These are phyloP conservation scores for Lentinula edodes DNA, from an alignment of 768 basidiomycete genomes.

Conservation along the genomic window DNA sequence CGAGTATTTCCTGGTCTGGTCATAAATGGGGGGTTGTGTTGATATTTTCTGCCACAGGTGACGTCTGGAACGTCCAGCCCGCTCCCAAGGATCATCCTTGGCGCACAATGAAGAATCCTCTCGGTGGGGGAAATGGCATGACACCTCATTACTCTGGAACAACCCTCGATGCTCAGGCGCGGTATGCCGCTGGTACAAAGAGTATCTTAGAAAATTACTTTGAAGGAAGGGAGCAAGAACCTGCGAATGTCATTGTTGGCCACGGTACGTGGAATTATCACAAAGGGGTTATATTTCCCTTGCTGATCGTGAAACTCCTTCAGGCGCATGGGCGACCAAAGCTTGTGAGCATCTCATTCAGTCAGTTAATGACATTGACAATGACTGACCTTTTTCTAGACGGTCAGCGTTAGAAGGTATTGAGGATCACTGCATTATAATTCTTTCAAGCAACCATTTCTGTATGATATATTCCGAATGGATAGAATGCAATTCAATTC, in stretches of 20 bases:
- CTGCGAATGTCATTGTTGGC: conserved; percentile 77
- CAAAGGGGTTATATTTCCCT: background rate
- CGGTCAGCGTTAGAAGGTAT: conserved; percentile 40
- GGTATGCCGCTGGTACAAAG: conserved; percentile 73
- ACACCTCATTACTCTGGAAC: conserved; percentile 86
- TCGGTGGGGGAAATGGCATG: conserved; percentile 87
- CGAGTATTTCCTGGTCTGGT: conserved; percentile 6
- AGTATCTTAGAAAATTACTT: conserved; percentile 72
- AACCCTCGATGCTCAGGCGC: conserved; percentile 83
- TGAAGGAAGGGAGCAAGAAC: conserved; percentile 57
- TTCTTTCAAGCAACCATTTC: background rate
- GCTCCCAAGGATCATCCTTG: conserved; percentile 83
- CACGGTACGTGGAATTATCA: conserved; percentile 27
- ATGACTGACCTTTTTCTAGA: conserved; percentile 20
- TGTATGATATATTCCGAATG: background rate
- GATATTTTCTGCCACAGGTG: conserved; percentile 26
- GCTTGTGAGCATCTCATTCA: conserved; percentile 27
- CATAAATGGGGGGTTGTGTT: too few relatives aligned
- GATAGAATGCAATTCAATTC: too few relatives aligned
- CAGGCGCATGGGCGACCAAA: conserved; percentile 35
- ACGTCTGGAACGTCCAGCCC: conserved; percentile 88
- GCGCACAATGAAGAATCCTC: conserved; percentile 77
- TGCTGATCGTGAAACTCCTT: background rate
- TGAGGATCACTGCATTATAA: background rate
- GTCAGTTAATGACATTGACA: background rate